These are phyloP conservation scores for Trametes meyenii DNA, from an alignment of 768 basidiomycete species.

Conservation along the genomic window DNA sequence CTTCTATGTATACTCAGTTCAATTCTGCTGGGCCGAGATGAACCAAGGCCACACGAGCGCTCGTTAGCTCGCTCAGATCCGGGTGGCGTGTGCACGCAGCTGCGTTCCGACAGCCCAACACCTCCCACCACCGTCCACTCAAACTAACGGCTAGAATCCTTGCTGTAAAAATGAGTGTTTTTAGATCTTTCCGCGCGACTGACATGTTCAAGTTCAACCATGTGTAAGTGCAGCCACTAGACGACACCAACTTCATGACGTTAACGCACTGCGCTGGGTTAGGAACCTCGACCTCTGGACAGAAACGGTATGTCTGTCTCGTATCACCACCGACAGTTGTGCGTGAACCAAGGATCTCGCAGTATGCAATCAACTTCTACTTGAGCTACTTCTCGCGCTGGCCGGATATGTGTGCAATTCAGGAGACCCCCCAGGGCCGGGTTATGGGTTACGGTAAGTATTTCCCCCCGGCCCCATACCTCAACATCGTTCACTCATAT, in stretches of 20 bases:
- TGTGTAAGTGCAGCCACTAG: conserved; percentile 53
- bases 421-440: conserved; percentile 78
- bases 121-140: background rate
- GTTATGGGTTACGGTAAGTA: conserved; percentile 92
- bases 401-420: conserved; percentile 88
- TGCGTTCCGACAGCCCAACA: background rate
- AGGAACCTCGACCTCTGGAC: conserved; percentile 98
- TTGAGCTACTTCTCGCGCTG: conserved; percentile 86
- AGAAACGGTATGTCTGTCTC: conserved; percentile 71
- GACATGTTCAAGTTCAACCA: conserved; percentile 95
- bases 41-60: too few species aligned
- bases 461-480: background rate
- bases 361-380: conserved; percentile 92
- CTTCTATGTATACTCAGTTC: too few species aligned
- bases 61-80: too few species aligned
- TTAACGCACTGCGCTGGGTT: conserved; percentile 1
- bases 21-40: too few species aligned
- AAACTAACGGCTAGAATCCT: background rate
- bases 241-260: too few species aligned
- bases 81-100: too few species aligned
- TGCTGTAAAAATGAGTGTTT: conserved; percentile 66
- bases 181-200: conserved; percentile 83
- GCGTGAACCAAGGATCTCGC: background rate
- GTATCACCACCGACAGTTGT: background rate
- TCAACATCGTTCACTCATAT: conserved; percentile 9